These are phyloP conservation scores for Deuterostichococcus epilithicus DNA, from an alignment of 139 green algal species.

Conservation along the genomic window DNA sequence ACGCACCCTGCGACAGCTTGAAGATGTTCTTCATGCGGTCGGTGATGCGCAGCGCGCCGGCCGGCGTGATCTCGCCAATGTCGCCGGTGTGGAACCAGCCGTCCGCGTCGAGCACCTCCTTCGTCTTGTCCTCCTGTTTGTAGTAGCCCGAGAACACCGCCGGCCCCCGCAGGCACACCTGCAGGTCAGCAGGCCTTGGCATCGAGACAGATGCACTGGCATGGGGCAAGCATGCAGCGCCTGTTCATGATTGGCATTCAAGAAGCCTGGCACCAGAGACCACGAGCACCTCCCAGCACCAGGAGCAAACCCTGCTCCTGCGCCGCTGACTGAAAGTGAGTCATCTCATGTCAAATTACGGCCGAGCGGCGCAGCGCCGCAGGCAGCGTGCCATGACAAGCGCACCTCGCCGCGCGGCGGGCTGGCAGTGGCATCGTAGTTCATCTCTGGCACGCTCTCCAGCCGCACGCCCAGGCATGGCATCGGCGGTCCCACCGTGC, in stretches of 20 bases:
- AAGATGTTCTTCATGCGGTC: slow-evolving; percentile 99
- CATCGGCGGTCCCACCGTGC: slow-evolving; percentile 79
- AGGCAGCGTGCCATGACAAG: no score
- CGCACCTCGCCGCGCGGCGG: slow-evolving; percentile 52
- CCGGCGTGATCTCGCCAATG: slow-evolving; percentile 72
- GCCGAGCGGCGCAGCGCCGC: no score
- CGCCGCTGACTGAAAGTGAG: no score
- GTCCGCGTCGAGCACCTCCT: slow-evolving; percentile 64
- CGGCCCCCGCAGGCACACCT: slow-evolving; percentile 76
- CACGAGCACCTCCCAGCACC: no score
- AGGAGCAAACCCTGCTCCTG: background rate
- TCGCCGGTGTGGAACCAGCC: slow-evolving; percentile 95
- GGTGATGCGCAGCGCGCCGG: slow-evolving; percentile 84
- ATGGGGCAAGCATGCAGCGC: background rate
- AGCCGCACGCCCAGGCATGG: slow-evolving; percentile 71
- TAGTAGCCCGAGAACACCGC: slow-evolving; percentile 91
- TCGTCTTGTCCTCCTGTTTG: slow-evolving; percentile 74
- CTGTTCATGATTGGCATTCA: no score
- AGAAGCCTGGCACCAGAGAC: no score
- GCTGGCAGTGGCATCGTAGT: slow-evolving; percentile 72
- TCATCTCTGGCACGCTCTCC: slow-evolving; percentile 88
- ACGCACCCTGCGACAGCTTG: slow-evolving; percentile 86
- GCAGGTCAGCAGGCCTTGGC: no score
- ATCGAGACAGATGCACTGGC: background rate
- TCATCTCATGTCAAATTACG: no score